Conservation (phyloP, 768 basidiomycete genomes). For the Tylopilus rubrobrunneus region DNA sequence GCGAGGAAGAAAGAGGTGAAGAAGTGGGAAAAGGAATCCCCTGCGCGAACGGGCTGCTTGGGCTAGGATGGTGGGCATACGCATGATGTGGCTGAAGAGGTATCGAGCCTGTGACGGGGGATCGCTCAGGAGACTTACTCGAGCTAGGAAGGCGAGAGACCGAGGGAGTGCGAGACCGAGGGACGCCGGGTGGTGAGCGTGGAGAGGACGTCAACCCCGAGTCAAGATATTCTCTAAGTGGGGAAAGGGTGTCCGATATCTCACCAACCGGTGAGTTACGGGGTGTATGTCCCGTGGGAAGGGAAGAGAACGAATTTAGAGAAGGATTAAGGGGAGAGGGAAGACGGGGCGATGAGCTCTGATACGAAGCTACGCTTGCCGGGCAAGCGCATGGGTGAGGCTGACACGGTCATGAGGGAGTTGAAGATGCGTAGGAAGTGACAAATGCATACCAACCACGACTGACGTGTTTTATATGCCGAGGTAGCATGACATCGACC, state of each 20-base stretch:
- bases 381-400: constrained; percentile 9
- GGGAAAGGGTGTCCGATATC: constrained; percentile 14
- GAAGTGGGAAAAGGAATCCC: constrained; percentile 1
- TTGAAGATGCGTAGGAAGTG: neutral
- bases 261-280: constrained; percentile 10
- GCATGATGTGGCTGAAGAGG: constrained; percentile 2
- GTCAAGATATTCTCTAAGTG: neutral
- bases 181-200: neutral
- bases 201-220: constrained; percentile 1
- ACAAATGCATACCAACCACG: constrained; percentile 3
- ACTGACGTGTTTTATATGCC: constrained; percentile 10
- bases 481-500: constrained; percentile 12
- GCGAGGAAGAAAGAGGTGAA: neutral
- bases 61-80: constrained; percentile 10
- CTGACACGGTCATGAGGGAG: constrained; percentile 3
- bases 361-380: constrained; percentile 3
- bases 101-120: neutral
- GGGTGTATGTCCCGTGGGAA: neutral
- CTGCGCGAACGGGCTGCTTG: constrained; percentile 8
- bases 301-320: constrained; percentile 3
- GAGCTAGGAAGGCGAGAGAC: constrained; percentile 7
- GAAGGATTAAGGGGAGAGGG: constrained; percentile 27
- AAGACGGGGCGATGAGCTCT: constrained; percentile 13
- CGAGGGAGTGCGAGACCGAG: constrained; percentile 6
- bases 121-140: constrained; percentile 10